These are phyloP conservation scores for Wickerhamiella sergipiensis DNA, from an alignment of 805 yeast species.

Conservation along the genomic window DNA sequence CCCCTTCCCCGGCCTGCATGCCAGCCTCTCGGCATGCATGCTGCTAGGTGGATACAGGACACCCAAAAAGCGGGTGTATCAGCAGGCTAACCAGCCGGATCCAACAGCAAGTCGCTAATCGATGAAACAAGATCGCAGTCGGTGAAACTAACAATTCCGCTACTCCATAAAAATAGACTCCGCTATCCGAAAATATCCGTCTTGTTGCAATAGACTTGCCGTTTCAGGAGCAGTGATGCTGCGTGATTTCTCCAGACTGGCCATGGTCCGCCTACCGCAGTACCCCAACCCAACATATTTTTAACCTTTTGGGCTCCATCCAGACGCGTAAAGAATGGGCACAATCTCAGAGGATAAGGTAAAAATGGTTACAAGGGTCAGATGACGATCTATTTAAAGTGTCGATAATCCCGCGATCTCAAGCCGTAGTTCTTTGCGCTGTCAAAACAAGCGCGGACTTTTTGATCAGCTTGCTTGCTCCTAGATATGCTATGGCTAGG, in stretches of 20 bases:
- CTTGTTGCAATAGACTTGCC: neutral
- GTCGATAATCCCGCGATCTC: no score
- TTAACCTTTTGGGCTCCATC: neutral
- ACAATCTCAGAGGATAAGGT: no score
- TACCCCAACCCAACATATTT: neutral
- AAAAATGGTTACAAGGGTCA: no score
- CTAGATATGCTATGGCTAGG: neutral
- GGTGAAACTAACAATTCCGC: neutral
- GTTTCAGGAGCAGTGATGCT: neutral
- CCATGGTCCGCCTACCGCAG: neutral
- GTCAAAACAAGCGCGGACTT: neutral
- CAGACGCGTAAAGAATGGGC: neutral
- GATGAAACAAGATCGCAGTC: neutral
- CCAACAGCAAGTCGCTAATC: no score
- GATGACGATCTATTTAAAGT: no score
- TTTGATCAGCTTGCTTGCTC: neutral
- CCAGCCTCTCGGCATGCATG: neutral
- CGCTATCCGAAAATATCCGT: neutral
- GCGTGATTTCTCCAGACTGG: neutral
- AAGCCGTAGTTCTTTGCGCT: no score
- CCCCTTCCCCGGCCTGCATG: neutral
- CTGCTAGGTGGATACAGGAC: neutral
- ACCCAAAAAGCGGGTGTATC: neutral
- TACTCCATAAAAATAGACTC: neutral
- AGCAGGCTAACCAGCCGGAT: neutral